phyloP scores from a whole-genome alignment of 2,329 filamentous ascomycete species.

The Alternaria sp. region DNA sequence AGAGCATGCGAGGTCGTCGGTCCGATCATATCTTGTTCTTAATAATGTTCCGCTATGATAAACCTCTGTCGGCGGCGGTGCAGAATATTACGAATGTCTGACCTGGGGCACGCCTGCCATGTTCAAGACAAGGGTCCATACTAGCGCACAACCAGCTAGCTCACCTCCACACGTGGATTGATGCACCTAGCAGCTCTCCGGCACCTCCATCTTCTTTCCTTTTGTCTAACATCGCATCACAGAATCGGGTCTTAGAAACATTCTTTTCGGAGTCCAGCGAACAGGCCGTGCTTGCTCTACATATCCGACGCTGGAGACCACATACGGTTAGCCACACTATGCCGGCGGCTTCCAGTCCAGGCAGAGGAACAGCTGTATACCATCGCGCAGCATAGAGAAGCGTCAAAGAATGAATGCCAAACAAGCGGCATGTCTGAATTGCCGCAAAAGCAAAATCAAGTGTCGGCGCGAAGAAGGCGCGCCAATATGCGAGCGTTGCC shows the following conservation, averaged over 20 bases:
- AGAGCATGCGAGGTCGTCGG: no score
- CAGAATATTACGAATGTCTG: not conserved
- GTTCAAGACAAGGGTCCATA: conserved; percentile 1
- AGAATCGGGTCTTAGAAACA: not conserved
- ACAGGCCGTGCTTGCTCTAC: not conserved
- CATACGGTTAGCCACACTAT: not conserved
- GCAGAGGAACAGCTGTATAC: not conserved
- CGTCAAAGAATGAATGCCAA: conserved; percentile 33
- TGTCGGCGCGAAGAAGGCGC: conserved; percentile 61
- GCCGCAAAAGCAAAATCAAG: conserved; percentile 71
- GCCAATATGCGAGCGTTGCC: conserved; percentile 66
- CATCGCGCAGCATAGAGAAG: not conserved
- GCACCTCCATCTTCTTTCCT: not conserved
- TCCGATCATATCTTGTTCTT: not conserved
- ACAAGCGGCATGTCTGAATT: conserved; percentile 66
- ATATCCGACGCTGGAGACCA: not conserved
- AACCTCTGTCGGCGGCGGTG: not conserved
- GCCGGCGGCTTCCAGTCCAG: not conserved
- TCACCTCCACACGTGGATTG: not conserved
- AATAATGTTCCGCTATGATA: not conserved
- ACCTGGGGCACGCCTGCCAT: not conserved
- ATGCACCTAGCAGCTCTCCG: not conserved
- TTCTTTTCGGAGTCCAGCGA: not conserved
- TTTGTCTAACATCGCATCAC: not conserved
- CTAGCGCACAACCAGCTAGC: conserved; percentile 6